Base-by-base conservation (phyloP, 768 basidiomycete genomes). In the Trametes villosa region DNA sequence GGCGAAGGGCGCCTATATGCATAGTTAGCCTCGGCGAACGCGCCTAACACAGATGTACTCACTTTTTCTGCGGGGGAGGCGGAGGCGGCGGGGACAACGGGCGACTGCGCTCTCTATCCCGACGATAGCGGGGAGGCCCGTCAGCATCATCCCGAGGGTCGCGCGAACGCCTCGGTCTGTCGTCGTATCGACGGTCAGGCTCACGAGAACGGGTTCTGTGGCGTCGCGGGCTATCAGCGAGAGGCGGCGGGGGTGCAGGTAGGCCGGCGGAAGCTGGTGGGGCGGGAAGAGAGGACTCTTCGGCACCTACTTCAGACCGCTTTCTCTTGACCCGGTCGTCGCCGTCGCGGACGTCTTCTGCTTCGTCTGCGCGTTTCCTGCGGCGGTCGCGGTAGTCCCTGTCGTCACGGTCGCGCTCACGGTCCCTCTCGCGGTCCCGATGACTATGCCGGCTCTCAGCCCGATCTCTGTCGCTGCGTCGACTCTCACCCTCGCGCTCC, bases 251-350 rank as follows among this genome's bases (percentile, higher is more conserved):
- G 40, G 82, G 81, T 13, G 69, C 67, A 36, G 75, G 72, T 27
- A 72, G 60, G 45, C 81, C 83, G 65, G 83, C 83, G 63, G 75
- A 78, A 50, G 75, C 75, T 15, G 79, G 78, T 3, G 81, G 80
- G 27, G 82, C 79, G 55, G 78, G 75, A 47, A 78, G 73, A 62
- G 74, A 72, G 27, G 77, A 75, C 41, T 77, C 77, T 56, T 82
- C 82, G 33, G 78, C 74, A 46, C 74, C 77, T 56, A 84, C 86
- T 65, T 87, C 85, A 30, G 80, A 78, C 65, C 78, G 79, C 74
- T 85, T 89, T 70, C 89, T 82, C 71, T 93, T 92, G 48, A 75
- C 74, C 53, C 87, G 83, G 34, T 86, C 83, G 51, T 85, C 86
- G 20, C 46, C 41, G 20, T 52, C 59, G 20, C 50, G 51, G 17